Conservation (phyloP, 176 grass and related monocot species). For the Metroxylon sagu region DNA sequence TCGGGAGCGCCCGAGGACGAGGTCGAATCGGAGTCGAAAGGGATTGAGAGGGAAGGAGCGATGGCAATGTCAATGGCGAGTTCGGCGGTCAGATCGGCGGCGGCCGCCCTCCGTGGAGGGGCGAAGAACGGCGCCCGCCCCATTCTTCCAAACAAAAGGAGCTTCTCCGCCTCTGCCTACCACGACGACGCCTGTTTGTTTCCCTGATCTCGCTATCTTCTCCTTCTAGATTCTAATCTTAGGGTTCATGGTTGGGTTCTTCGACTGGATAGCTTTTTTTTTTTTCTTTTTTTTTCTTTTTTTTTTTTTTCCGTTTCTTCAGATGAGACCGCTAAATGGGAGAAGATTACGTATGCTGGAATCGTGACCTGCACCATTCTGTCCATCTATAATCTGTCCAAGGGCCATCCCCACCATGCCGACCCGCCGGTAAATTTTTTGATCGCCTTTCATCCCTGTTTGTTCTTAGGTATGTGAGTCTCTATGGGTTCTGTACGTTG, state of each 20-base stretch:
- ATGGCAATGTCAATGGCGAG: constrained; percentile 65
- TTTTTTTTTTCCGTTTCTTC: background rate
- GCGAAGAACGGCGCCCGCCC: constrained; percentile 19
- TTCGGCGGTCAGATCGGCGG: constrained; percentile 55
- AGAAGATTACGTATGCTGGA: constrained; percentile 82
- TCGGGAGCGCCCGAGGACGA: too few relatives aligned
- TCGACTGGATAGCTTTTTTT: background rate
- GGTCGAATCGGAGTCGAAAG: background rate
- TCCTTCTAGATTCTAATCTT: background rate
- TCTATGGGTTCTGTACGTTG: too few relatives aligned
- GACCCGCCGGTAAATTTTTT: constrained; percentile 48
- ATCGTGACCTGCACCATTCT: constrained; percentile 56
- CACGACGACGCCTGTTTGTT: constrained; percentile 70
- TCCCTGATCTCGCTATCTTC: background rate
- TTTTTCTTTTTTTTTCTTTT: too few relatives aligned
- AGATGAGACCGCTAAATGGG: constrained; percentile 92
- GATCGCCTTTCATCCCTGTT: too few relatives aligned
- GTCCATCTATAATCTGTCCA: constrained; percentile 54
- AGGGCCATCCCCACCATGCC: constrained; percentile 72
- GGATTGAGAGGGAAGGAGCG: constrained; percentile 9
- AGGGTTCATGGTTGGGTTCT: constrained; percentile 1
- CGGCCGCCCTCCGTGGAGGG: constrained; percentile 6
- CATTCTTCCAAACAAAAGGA: constrained; percentile 12
- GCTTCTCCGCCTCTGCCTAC: constrained; percentile 49
- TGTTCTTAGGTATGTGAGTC: too few relatives aligned